Conservation (phyloP, 805 yeast species). For the Wickerhamiella spandovensis region DNA sequence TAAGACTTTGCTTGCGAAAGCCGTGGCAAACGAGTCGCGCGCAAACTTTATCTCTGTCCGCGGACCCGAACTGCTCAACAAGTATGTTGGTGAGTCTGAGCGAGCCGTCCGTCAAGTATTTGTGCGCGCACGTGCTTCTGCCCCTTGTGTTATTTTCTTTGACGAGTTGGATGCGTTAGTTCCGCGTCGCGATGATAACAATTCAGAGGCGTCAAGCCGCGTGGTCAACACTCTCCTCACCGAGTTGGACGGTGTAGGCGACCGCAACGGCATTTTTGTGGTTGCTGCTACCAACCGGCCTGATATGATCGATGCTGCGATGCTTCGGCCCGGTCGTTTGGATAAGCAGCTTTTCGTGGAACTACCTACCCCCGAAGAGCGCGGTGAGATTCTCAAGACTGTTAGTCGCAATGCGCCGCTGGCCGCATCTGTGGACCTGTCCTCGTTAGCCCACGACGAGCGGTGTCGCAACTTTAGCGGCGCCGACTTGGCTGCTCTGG, state of each 20-base stretch:
- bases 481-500: conserved; percentile 86
- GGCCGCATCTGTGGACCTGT: conserved; percentile 45
- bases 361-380: conserved; percentile 65
- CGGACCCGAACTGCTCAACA: conserved; percentile 89
- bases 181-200: conserved; percentile 79
- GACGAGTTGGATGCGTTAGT: conserved; percentile 95
- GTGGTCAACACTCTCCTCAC: conserved; percentile 92
- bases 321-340: conserved; percentile 92
- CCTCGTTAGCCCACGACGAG: conserved; percentile 52
- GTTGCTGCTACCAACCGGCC: conserved; percentile 96
- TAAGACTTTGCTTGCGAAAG: conserved; percentile 89
- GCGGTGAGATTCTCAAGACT: conserved; percentile 70
- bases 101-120: conserved; percentile 89
- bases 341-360: conserved; percentile 89
- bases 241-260: conserved; percentile 88
- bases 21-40: conserved; percentile 93
- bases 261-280: conserved; percentile 83
- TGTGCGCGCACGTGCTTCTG: conserved; percentile 79
- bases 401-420: conserved; percentile 68
- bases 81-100: conserved; percentile 94
- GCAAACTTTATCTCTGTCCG: conserved; percentile 93
- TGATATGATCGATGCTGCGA: conserved; percentile 96
- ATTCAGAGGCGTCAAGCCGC: conserved; percentile 80
- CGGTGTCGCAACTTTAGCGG: conserved; percentile 87
- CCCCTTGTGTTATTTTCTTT: conserved; percentile 88